phyloP scores from a whole-genome alignment of 1,139 yeast genomes.

The Debaryomyces subglobosus region DNA sequence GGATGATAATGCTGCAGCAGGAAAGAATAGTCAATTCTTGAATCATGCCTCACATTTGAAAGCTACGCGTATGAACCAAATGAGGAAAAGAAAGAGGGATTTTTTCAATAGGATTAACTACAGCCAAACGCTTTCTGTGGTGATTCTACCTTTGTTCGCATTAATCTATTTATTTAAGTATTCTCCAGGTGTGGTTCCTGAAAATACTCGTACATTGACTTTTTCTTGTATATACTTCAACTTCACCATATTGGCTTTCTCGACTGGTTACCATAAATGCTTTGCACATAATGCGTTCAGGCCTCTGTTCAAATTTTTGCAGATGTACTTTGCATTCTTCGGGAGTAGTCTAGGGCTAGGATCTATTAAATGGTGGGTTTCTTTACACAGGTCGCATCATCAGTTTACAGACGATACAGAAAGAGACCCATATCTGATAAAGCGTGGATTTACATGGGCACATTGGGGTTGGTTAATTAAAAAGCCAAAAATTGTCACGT shows the following conservation, averaged over 20 bases:
- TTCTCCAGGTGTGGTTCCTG: slow-evolving; percentile 24
- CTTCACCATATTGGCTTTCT: slow-evolving; percentile 43
- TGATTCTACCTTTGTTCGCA: slow-evolving; percentile 34
- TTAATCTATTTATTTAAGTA: slow-evolving; percentile 25
- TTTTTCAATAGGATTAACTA: slow-evolving; percentile 39
- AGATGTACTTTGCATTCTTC: slow-evolving; percentile 49
- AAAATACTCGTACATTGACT: slow-evolving; percentile 30
- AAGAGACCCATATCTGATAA: slow-evolving; percentile 65
- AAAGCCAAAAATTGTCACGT: slow-evolving; percentile 47
- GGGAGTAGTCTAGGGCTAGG: slow-evolving; percentile 69
- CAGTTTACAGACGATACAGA: slow-evolving; percentile 66
- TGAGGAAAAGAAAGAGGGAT: slow-evolving; percentile 36
- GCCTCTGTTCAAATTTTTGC: slow-evolving; percentile 36
- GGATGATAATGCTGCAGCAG: slow-evolving; percentile 8
- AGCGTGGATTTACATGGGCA: slow-evolving; percentile 59
- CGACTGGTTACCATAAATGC: slow-evolving; percentile 49
- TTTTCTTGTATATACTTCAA: slow-evolving; percentile 40
- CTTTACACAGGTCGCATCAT: slow-evolving; percentile 71
- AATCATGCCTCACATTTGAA: slow-evolving; percentile 29
- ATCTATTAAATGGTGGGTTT: slow-evolving; percentile 63
- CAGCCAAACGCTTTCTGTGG: slow-evolving; percentile 33
- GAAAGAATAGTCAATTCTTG: slow-evolving; percentile 15
- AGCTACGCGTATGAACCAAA: slow-evolving; percentile 25
- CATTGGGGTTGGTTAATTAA: slow-evolving; percentile 68
- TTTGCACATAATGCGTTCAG: slow-evolving; percentile 61